Percentiles rank a stretch among this genome's conserved stretches.
phyloP scores from a whole-genome alignment of 2,329 filamentous ascomycete species.

The Xylariomycetidae sp. region DNA sequence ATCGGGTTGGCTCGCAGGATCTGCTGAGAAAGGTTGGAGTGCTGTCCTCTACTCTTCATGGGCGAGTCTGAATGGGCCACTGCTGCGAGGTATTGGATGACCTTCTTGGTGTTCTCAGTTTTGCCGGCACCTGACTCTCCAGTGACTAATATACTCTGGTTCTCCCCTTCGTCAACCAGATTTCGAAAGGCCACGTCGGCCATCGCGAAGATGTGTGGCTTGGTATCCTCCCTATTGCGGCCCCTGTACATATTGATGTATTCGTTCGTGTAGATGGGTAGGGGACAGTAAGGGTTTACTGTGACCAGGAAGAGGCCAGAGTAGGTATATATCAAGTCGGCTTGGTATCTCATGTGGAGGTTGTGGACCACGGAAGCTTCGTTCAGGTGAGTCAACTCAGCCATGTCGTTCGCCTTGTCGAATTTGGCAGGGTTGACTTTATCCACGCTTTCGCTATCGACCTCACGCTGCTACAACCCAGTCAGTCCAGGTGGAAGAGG shows the following conservation, averaged over 20 bases:
- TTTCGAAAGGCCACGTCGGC: conserved; percentile 95
- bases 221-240: conserved; percentile 83
- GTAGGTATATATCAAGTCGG: conserved; percentile 97
- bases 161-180: conserved; percentile 87
- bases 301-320: conserved; percentile 95
- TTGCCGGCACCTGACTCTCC: conserved; percentile 98
- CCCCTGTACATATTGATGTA: conserved; percentile 99
- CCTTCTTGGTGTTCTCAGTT: conserved; percentile 98
- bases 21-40: conserved; percentile 89
- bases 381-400: conserved; percentile 94
- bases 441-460: conserved; percentile 82
- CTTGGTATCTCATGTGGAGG: conserved; percentile 87
- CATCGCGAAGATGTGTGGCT: conserved; percentile 96
- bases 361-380: conserved; percentile 98
- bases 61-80: conserved; percentile 81
- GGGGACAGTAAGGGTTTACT: conserved; percentile 89
- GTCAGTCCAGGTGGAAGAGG: not conserved
- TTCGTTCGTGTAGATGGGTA: conserved; percentile 94
- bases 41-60: conserved; percentile 51
- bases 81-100: conserved; percentile 95
- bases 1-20: conserved; percentile 96
- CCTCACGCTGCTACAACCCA: conserved; percentile 66
- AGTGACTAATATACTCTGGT: conserved; percentile 96
- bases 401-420: conserved; percentile 99
- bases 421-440: conserved; percentile 99